Evolutionary conservation across 768 basidiomycete species (phyloP), one percentile per base, ranked within the genome.

Genomic region (Strobilomyces confusus): DNA sequence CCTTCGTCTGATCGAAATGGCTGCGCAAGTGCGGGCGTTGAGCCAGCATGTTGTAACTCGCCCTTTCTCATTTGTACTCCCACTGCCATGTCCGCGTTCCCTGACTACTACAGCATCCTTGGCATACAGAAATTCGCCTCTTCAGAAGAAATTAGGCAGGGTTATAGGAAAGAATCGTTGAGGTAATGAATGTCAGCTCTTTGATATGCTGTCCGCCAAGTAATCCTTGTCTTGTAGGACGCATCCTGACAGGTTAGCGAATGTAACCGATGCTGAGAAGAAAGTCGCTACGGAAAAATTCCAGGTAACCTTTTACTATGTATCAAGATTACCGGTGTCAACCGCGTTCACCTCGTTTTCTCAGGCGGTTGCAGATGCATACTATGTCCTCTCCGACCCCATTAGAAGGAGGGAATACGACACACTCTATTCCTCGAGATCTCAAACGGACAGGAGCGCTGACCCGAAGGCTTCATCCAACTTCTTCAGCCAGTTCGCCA

Each of bases 301-400:
- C 68, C 92, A 93, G 76, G 90, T 84, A 58, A n/a, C 12, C 41
- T 48, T 26, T 38, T 37, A 20, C 36, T 44, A n/a, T n/a, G n/a
- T n/a, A 9, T 42, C 43, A 38, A 37, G 5, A 17, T 13, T 15
- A 15, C 20, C 40, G 22, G 48, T 32, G 25, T 36, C 22, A 2
- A 26, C 54, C 45, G 33, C 46, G 38, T 13, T 26, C 32, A 29
- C 29, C 14, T 34, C 48, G 32, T 30, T 43, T 33, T 19, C 25
- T 22, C 17, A 64, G 87, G 83, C 87, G 9, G 85, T 97, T 57
- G 92, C 94, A 49, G 94, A 97, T 69, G 93, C 93, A 17, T 95
- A 95, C 72, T 97, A 91, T 67, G 89, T 95, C 25, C 81, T 98
- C 34, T 92, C 90, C 3, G 92, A 97, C 69, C 70, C 84, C 5